These are phyloP conservation scores for Mucor lusitanicus DNA, from an alignment of 371 early-diverging fungal genomes.

Conservation along the genomic window DNA sequence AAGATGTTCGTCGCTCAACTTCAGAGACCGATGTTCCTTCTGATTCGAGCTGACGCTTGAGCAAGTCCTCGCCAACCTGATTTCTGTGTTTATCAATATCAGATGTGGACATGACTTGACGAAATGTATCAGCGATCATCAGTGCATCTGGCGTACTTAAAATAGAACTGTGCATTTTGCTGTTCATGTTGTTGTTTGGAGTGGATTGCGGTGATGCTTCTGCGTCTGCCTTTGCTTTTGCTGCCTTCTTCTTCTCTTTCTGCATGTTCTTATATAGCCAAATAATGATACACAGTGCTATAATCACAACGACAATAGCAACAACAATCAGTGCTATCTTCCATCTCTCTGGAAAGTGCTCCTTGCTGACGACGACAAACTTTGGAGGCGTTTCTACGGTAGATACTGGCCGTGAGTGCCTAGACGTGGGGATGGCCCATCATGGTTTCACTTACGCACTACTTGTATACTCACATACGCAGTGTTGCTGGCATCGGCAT, in stretches of 20 bases:
- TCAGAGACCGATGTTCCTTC: constrained; percentile 17
- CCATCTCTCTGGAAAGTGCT: constrained; percentile 14
- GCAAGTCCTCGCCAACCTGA: constrained; percentile 17
- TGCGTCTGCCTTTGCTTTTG: neutral
- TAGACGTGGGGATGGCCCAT: too few relatives aligned
- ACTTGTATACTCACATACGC: neutral
- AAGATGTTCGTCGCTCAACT: constrained; percentile 18
- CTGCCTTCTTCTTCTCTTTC: constrained; percentile 10
- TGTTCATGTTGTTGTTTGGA: neutral
- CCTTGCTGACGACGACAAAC: neutral
- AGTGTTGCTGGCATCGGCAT: neutral
- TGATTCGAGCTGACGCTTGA: constrained; percentile 10
- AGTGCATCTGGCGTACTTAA: constrained; percentile 22
- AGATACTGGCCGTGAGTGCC: neutral
- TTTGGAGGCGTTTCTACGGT: constrained; percentile 10
- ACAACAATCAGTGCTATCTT: constrained; percentile 22
- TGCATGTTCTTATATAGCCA: constrained; percentile 26
- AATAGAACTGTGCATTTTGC: constrained; percentile 4
- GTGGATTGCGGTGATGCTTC: neutral
- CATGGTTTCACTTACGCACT: neutral
- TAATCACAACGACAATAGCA: constrained; percentile 11
- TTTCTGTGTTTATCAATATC: neutral
- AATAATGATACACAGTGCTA: constrained; percentile 9
- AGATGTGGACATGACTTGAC: constrained; percentile 16
- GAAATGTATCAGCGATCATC: constrained; percentile 20